Conservation (phyloP, 2,329 filamentous ascomycete species). For the Scedosporium aurantiacum region DNA sequence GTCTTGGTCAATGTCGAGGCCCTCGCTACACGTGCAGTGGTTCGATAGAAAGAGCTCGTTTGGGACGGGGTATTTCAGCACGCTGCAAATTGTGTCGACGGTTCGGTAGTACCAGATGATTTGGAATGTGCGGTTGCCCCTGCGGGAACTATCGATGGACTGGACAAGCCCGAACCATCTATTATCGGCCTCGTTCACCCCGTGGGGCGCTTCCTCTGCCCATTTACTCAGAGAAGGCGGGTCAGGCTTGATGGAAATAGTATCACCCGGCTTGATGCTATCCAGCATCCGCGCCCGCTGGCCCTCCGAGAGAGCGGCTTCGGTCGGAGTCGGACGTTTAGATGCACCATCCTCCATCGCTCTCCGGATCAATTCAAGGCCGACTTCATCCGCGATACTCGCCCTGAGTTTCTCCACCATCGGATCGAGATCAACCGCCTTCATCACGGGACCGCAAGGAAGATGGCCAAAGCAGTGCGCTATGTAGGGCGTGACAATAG, state of each 20-base stretch:
- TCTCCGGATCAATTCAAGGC: constrained; percentile 18
- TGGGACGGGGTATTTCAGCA: constrained; percentile 54
- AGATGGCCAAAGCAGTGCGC: constrained; percentile 53
- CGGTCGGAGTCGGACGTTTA: background rate
- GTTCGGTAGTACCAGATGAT: constrained; percentile 67
- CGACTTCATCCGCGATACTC: constrained; percentile 16
- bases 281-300: constrained; percentile 10
- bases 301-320: constrained; percentile 13
- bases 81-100: constrained; percentile 56
- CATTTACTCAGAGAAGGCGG: constrained; percentile 33
- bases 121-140: constrained; percentile 37
- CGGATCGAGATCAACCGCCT: constrained; percentile 16
- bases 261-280: constrained; percentile 32
- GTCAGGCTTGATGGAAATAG: constrained; percentile 23
- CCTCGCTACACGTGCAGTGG: constrained; percentile 54
- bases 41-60: constrained; percentile 71
- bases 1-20: constrained; percentile 30
- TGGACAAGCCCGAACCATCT: constrained; percentile 66
- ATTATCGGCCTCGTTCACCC: constrained; percentile 28
- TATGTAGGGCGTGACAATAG: constrained; percentile 61
- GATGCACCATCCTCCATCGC: background rate
- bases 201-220: constrained; percentile 36
- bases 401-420: constrained; percentile 11
- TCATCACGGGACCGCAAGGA: constrained; percentile 44
- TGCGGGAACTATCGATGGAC: constrained; percentile 26